Conservation (phyloP, 2,329 filamentous ascomycete genomes). For the Herpotrichia juniperi region DNA sequence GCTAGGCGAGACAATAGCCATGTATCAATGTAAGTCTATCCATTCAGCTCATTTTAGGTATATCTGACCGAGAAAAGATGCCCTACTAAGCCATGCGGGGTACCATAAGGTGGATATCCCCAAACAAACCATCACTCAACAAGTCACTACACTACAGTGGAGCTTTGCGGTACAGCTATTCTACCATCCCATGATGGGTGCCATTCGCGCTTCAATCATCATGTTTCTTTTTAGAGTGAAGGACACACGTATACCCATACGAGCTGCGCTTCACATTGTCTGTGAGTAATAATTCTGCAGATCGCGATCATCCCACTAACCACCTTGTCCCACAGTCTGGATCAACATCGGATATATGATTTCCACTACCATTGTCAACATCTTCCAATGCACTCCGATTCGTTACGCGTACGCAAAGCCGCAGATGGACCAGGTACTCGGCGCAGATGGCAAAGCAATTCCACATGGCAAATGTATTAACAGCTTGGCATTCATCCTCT, state of each 20-base stretch:
- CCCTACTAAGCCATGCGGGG: constrained; percentile 39
- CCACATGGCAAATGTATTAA: constrained; percentile 42
- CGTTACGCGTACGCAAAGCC: constrained; percentile 35
- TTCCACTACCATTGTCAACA: constrained; percentile 40
- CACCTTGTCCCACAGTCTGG: constrained; percentile 24
- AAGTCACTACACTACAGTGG: constrained; percentile 36
- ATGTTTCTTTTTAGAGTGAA: constrained; percentile 46
- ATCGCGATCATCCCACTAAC: neutral
- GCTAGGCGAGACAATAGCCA: constrained; percentile 27
- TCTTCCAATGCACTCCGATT: constrained; percentile 43
- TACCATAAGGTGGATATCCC: constrained; percentile 40
- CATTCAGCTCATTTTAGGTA: neutral
- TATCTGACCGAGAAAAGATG: constrained; percentile 21
- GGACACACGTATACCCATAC: constrained; percentile 35
- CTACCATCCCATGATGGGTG: constrained; percentile 46
- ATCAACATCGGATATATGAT: constrained; percentile 43
- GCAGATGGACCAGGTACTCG: constrained; percentile 34
- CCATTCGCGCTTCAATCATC: constrained; percentile 45
- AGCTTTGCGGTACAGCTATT: constrained; percentile 45
- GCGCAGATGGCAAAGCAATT: constrained; percentile 30
- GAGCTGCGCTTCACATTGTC: constrained; percentile 36
- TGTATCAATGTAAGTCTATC: constrained; percentile 29
- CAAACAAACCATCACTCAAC: constrained; percentile 31
- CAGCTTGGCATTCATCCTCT: constrained; percentile 38
- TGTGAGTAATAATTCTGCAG: constrained; percentile 19